Percentiles rank a stretch among this genome's conserved stretches.
Conservation (phyloP, 2,329 filamentous ascomycete genomes). For the Leptographium lundbergii region DNA sequence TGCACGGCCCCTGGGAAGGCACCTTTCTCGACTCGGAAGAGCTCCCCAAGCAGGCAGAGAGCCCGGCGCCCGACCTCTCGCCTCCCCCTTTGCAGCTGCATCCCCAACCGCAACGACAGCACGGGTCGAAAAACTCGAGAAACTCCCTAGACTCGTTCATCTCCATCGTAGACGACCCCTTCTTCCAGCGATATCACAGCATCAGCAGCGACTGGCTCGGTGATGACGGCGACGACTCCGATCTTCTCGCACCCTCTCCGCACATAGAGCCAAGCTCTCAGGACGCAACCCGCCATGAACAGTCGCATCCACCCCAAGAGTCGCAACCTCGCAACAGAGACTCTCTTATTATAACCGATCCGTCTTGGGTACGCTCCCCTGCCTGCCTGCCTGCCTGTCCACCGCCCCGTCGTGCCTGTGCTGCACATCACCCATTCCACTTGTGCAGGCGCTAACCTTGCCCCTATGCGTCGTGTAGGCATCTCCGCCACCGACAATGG, state of each 20-base stretch:
- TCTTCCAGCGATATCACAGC: constrained; percentile 35
- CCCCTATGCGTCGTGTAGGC: neutral
- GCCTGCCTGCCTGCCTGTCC: neutral
- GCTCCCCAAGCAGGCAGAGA: neutral
- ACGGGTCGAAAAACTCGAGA: constrained; percentile 13
- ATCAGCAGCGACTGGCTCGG: constrained; percentile 18
- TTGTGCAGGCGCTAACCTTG: neutral
- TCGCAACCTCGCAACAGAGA: constrained; percentile 32
- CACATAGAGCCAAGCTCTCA: constrained; percentile 12
- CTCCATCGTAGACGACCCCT: constrained; percentile 43
- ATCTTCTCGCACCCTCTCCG: constrained; percentile 12
- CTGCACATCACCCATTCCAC: neutral
- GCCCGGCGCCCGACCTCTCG: neutral
- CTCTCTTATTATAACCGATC: constrained; percentile 22
- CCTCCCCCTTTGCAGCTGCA: constrained; percentile 4
- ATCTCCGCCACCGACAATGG: constrained; percentile 28
- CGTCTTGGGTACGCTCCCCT: neutral
- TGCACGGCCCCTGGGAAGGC: constrained; percentile 8
- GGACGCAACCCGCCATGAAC: constrained; percentile 25
- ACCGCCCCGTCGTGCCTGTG: neutral
- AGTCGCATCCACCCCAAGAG: constrained; percentile 24
- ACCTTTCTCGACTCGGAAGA: constrained; percentile 11
- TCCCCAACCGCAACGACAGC: neutral
- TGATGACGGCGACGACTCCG: constrained; percentile 7
- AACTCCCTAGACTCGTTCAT: constrained; percentile 32